These are phyloP conservation scores for Malassezia pachydermatis DNA, from an alignment of 1,284 basidiomycete species.

Conservation along the genomic window DNA sequence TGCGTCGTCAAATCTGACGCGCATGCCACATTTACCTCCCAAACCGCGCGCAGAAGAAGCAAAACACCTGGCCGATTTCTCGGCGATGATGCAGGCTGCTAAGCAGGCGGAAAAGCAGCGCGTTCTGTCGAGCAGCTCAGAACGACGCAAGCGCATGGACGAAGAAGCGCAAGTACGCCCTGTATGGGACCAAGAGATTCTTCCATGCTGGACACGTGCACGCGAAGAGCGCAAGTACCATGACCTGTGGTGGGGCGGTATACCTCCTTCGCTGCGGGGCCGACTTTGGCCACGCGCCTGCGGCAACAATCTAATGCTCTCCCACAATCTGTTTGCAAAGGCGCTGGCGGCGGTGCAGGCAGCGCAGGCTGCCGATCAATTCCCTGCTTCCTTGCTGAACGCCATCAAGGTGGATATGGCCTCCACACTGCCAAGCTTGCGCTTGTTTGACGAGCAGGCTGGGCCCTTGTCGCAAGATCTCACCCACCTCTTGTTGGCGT, in stretches of 20 bases:
- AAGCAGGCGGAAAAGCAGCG: slow-evolving; percentile 28
- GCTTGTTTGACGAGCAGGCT: slow-evolving; percentile 66
- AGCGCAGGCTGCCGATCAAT: not conserved
- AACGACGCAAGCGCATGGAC: slow-evolving; percentile 15
- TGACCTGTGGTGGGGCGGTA: slow-evolving; percentile 81
- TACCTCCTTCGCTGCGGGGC: slow-evolving; percentile 73
- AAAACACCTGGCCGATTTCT: slow-evolving; percentile 11
- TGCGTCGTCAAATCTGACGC: slow-evolving; percentile 6
- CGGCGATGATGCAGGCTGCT: slow-evolving; percentile 64
- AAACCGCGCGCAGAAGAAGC: slow-evolving; percentile 13
- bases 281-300: slow-evolving; percentile 76
- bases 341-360: slow-evolving; percentile 20
- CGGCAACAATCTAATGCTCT: slow-evolving; percentile 76
- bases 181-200: slow-evolving; percentile 67
- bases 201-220: slow-evolving; percentile 72
- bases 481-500: slow-evolving; percentile 75
- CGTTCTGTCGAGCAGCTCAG: slow-evolving; percentile 24
- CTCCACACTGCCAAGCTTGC: slow-evolving; percentile 71
- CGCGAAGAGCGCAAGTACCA: slow-evolving; percentile 59
- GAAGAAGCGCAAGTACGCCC: slow-evolving; percentile 59
- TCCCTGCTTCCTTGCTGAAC: slow-evolving; percentile 52
- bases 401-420: slow-evolving; percentile 70
- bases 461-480: slow-evolving; percentile 79
- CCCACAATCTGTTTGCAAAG: slow-evolving; percentile 24
- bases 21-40: slow-evolving; percentile 17